Percentiles rank a stretch among this genome's conserved stretches.
These are phyloP conservation scores for Aegilops speltoides DNA, from an alignment of 176 grass and related monocot genomes.

Conservation along the genomic window DNA sequence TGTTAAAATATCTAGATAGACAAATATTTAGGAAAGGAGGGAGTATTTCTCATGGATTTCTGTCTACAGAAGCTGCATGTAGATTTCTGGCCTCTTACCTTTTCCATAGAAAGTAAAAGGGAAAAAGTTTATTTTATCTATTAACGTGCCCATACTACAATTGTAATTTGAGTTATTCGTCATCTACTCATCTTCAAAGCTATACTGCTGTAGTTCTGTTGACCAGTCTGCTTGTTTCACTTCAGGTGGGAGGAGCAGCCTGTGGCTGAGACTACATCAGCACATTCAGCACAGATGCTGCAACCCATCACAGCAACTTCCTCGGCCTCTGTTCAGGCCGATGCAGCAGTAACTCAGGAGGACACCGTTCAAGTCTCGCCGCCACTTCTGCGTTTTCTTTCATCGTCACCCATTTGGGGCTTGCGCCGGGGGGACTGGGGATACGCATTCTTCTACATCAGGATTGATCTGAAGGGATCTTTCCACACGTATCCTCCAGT, in stretches of 20 bases:
- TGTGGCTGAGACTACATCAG: not conserved
- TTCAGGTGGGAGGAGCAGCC: not conserved
- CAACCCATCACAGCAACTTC: not conserved
- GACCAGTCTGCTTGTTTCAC: not conserved
- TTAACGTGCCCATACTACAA: not conserved
- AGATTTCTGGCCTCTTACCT: not conserved
- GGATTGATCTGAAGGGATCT: not conserved
- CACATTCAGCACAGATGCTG: not conserved
- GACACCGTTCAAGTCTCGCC: not conserved
- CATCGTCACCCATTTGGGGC: not conserved
- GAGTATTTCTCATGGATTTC: not conserved
- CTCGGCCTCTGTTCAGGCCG: not conserved
- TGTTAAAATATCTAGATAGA: no score
- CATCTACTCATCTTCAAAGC: not conserved
- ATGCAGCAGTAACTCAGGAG: not conserved
- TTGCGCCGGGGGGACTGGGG: not conserved
- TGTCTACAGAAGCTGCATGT: not conserved
- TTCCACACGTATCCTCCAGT: not conserved
- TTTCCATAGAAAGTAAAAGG: not conserved
- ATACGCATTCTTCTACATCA: not conserved
- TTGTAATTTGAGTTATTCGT: not conserved
- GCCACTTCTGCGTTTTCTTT: not conserved
- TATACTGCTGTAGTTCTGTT: not conserved
- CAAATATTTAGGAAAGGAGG: no score
- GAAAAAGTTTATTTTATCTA: not conserved